Evolutionary conservation across 225 moss, liverwort and hornwort genomes (phyloP).

Genomic region (Thuidium tamariscinum): DNA sequence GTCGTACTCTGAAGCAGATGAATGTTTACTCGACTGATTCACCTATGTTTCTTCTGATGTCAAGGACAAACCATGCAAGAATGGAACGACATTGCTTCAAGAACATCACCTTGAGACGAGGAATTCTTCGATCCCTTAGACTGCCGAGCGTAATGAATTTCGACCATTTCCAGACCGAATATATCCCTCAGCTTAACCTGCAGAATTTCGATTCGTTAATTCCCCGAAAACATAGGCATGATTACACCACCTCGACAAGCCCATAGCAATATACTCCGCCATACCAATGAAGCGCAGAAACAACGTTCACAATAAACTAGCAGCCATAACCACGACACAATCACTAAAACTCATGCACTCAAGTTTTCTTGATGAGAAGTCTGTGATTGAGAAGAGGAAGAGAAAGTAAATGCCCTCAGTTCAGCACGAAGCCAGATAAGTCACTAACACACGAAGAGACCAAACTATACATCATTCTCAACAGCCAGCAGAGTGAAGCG

Average conservation of each 20-base stretch:
- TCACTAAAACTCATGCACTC: background rate
- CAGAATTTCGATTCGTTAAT: background rate
- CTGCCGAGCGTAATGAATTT: conserved; percentile 38
- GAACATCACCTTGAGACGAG: conserved; percentile 37
- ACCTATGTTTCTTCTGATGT: background rate
- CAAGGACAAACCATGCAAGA: background rate
- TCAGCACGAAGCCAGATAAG: background rate
- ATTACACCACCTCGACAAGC: background rate
- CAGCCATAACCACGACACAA: background rate
- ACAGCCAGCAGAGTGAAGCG: background rate
- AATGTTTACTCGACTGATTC: background rate
- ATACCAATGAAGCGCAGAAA: background rate
- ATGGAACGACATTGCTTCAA: background rate
- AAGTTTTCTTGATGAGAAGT: background rate
- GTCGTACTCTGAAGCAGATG: background rate
- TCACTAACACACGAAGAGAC: background rate
- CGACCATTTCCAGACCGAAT: conserved; percentile 87
- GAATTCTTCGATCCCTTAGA: conserved; percentile 24
- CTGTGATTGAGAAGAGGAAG: background rate
- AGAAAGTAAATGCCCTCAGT: background rate
- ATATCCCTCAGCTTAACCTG: conserved; percentile 34
- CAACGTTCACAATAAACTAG: background rate
- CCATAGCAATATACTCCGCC: background rate
- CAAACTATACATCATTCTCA: background rate
- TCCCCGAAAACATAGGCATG: background rate